A percentile compares a stretch with the other conserved stretches of the same genome.
phyloP scores from a whole-genome alignment of 768 basidiomycete species.

The Leucocoprinus sp. region DNA sequence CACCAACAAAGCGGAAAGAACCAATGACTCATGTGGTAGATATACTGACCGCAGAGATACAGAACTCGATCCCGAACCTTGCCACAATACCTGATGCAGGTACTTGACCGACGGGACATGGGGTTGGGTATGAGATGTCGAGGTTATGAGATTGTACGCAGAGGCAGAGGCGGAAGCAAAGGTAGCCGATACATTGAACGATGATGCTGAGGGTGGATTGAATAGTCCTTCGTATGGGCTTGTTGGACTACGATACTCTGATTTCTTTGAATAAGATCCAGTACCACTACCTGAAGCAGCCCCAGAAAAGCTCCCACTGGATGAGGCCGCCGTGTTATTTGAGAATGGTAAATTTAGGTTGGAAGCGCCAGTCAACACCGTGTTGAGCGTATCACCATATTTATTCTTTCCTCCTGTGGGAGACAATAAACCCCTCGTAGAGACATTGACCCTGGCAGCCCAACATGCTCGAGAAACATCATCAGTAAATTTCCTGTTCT shows the following conservation, averaged over 20 bases:
- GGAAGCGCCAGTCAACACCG: background rate
- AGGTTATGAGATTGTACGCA: background rate
- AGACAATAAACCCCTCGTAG: conserved; percentile 30
- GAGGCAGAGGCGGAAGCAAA: background rate
- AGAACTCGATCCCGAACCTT: conserved; percentile 29
- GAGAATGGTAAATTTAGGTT: too few species aligned
- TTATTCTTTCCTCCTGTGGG: background rate
- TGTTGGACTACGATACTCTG: conserved; percentile 23
- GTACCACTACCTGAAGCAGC: too few species aligned
- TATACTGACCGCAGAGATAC: conserved; percentile 19
- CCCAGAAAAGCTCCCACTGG: too few species aligned
- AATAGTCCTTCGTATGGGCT: background rate
- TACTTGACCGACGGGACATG: conserved; percentile 30
- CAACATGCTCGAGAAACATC: conserved; percentile 52
- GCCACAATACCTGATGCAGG: conserved; percentile 38
- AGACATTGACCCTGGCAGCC: conserved; percentile 29
- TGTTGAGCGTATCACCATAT: conserved; percentile 17
- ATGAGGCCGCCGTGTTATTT: too few species aligned
- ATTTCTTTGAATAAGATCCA: too few species aligned
- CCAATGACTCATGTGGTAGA: conserved; percentile 51
- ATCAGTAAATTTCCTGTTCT: conserved; percentile 41
- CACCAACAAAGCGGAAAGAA: conserved; percentile 47
- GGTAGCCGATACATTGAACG: background rate
- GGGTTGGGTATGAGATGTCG: background rate
- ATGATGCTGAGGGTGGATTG: background rate